Evolutionary conservation across 1,284 basidiomycete genomes (phyloP), one percentile per base, ranked within the genome.

Genomic region (Phellopilus nigrolimitatus): DNA sequence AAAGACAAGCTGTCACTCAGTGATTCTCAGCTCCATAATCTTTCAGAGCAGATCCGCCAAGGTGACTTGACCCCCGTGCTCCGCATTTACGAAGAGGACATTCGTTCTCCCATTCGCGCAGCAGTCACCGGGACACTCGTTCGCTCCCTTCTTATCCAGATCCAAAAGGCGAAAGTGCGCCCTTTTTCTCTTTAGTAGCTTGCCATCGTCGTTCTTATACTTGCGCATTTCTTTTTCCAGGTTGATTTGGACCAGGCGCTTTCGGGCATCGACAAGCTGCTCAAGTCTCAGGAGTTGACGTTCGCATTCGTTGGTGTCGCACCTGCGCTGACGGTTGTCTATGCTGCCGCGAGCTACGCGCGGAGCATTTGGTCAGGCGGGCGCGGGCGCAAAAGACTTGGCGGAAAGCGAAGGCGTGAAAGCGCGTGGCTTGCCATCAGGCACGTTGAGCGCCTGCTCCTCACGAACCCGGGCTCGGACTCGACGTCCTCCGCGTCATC

Each of bases 301-400:
- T 98, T 99, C 61, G 95, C 91, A 1, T 97, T 97, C 58, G 94
- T 98, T 53, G 95, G 95, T 58, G 88, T 99, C 10, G 95, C 95
- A 0, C 95, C 95, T 1, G 86, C 90, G 0, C 70, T 98, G 15
- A 81, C 85, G 1, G 74, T 98, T 38, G 76, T 95, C 3, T 95
- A 95, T 60, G 73, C 85, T 1, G 58, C 79, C 6, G 74, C 76
- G 8, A 78, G 78, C 4, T 83, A 78, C 65, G 34, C 85, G 8
- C 63, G 71, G 2, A 63, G 69, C 3, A 53, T 81, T 10, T 82
- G 75, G 74, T 64, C 62, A 1, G 75, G 75, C 15, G 73, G 73
- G 5, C 66, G 65, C 49, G 75, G 76, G 19, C 65, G 65, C 39
- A 72, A 76, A 12, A 70, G 68, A 47, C 77, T 78, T 56, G 84